Evolutionary conservation across 2,329 filamentous ascomycete species (phyloP), one percentile per base, ranked within the genome.

Genomic region (Colletotrichum lini): DNA sequence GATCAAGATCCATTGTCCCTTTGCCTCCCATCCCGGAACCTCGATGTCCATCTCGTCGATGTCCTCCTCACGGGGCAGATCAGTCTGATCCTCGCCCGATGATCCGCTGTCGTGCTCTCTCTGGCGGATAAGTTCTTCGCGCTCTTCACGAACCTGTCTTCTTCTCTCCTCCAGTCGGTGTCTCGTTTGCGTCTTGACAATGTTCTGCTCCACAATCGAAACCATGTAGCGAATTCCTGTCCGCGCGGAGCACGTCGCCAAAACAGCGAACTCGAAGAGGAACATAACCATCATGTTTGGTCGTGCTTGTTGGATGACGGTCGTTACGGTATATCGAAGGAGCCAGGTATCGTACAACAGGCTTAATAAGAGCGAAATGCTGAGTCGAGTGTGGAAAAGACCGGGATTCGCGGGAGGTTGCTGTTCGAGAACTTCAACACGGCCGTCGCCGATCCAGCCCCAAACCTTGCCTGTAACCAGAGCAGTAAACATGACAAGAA

Each of bases 241-340:
- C 58, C 96, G 95, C 63, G 91, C 86, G 0, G 96, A 97, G 62
- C 91, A 92, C 12, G 97, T 92, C 2, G 91, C 88, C 72, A 98
- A 84, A 53, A 99, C 91, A 47, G 96, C 95, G 79, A 98, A 98
- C 81, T 99, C 96, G 77, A 99, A 99, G 7, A 97, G 91, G 78
- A 99, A 99, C 95, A 99, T 98, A 73, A 99, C 95, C 95, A 98
- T 99, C 93, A 99, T 98, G 70, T 97, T 96, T 0, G 96, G 95
- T n/a, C 93, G 89, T 2, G 96, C 94, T 79, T 97, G 92, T 69
- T 93, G 91, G 60, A 98, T 91, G 42, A 98, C 95, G 0, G 93
- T 94, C 38, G 91, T 89, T 72, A 97, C 87, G 70, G 93, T 92
- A 80, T 98, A 98, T 59, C 88, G 88, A 74, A 98, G 90, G 83